phyloP scores from a whole-genome alignment of 805 yeast species.

The Saccharomyces paradoxus region DNA sequence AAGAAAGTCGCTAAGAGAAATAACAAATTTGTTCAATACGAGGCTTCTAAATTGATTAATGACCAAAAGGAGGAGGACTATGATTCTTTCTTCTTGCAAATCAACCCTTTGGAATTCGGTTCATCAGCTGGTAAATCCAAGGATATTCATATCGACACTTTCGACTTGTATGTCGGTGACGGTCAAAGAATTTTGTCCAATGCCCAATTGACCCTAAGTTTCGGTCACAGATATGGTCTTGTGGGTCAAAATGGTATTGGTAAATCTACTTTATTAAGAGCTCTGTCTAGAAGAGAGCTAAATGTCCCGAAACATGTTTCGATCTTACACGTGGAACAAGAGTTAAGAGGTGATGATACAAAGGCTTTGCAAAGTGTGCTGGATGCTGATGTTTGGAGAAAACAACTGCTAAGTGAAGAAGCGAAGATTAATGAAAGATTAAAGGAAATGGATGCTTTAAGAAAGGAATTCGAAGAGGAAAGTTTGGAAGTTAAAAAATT shows the following conservation, averaged over 20 bases:
- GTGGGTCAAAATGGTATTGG: constrained; percentile 99
- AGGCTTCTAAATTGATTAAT: constrained; percentile 82
- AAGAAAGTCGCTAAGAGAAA: constrained; percentile 87
- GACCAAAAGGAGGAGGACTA: constrained; percentile 64
- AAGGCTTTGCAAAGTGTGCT: constrained; percentile 89
- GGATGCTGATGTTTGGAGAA: constrained; percentile 99
- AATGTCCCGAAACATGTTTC: constrained; percentile 93
- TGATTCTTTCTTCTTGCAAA: constrained; percentile 89
- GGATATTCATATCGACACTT: constrained; percentile 86
- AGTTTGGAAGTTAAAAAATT: constrained; percentile 66
- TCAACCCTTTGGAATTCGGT: constrained; percentile 89
- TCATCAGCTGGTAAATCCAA: constrained; percentile 92
- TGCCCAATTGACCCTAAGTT: constrained; percentile 76
- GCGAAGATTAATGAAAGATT: constrained; percentile 63
- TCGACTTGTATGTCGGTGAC: constrained; percentile 91
- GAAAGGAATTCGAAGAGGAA: constrained; percentile 65
- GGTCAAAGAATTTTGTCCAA: constrained; percentile 89
- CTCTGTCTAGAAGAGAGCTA: constrained; percentile 87
- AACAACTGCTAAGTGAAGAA: constrained; percentile 75
- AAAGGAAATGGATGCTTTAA: constrained; percentile 61
- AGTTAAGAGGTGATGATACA: constrained; percentile 87
- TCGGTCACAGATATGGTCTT: constrained; percentile 92
- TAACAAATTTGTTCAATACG: constrained; percentile 77
- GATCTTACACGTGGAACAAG: constrained; percentile 95
- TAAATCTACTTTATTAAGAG: constrained; percentile 87